phyloP scores from a whole-genome alignment of 192 early-diverging fungal genomes.

The Backusella mclennaniae region DNA sequence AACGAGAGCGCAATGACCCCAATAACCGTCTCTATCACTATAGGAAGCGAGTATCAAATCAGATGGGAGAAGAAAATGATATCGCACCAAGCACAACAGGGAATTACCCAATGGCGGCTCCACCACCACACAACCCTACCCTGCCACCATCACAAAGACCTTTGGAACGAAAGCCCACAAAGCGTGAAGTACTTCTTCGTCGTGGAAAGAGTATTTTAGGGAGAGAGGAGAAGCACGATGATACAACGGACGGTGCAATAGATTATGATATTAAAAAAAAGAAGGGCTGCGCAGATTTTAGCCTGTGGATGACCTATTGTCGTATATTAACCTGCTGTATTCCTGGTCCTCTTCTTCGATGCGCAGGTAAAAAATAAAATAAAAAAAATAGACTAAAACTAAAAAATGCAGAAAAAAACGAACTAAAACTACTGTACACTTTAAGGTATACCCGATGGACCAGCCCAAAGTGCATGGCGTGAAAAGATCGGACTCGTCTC shows the following conservation, averaged over 20 bases:
- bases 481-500: slow-evolving; percentile 89
- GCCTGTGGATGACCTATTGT: slow-evolving; percentile 42
- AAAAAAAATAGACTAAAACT: background rate
- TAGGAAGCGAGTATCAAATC: slow-evolving; percentile 36
- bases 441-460: slow-evolving; percentile 25
- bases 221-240: slow-evolving; percentile 31
- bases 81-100: slow-evolving; percentile 28
- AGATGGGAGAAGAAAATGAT: slow-evolving; percentile 41
- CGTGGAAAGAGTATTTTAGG: slow-evolving; percentile 43
- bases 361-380: slow-evolving; percentile 38
- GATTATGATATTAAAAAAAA: background rate
- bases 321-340: slow-evolving; percentile 44
- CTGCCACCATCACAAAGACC: background rate
- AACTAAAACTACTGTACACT: background rate
- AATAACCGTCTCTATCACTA: slow-evolving; percentile 47
- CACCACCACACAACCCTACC: background rate
- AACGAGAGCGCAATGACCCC: slow-evolving; percentile 51
- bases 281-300: slow-evolving; percentile 17
- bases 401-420: background rate
- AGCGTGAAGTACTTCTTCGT: slow-evolving; percentile 33
- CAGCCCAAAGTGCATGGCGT: slow-evolving; percentile 77
- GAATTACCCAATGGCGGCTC: slow-evolving; percentile 20
- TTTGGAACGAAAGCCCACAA: slow-evolving; percentile 13
- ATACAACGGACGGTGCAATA: background rate
- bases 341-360: slow-evolving; percentile 32